A percentile compares a stretch with the other conserved stretches of the same genome.
phyloP scores from a whole-genome alignment of 2,329 filamentous ascomycete species.

The Verticillium klebahnii region DNA sequence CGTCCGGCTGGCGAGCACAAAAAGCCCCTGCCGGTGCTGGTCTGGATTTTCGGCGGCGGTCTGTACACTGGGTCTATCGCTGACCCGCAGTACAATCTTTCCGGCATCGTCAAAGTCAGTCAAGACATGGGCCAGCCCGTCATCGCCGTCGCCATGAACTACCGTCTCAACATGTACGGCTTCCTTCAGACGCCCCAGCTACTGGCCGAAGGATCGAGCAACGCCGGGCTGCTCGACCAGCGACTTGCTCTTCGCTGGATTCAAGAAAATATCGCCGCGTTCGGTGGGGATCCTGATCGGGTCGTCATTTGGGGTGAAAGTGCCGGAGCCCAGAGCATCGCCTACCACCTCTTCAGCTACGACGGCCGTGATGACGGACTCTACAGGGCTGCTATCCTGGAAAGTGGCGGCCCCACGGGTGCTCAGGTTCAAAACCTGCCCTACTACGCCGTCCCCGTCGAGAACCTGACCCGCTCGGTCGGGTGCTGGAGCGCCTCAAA shows the following conservation, averaged over 20 bases:
- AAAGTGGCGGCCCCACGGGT: slow-evolving; percentile 40
- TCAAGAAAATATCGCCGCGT: slow-evolving; percentile 47
- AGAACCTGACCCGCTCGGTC: slow-evolving; percentile 28
- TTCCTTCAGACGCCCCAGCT: slow-evolving; percentile 45
- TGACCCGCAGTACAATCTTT: slow-evolving; percentile 60
- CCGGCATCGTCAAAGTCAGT: slow-evolving; percentile 52
- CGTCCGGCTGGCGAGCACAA: slow-evolving; percentile 28
- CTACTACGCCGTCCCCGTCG: slow-evolving; percentile 27
- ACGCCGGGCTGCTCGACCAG: slow-evolving; percentile 46
- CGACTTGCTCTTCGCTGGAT: slow-evolving; percentile 45
- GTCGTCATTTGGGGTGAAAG: slow-evolving; percentile 46
- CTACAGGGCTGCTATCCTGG: slow-evolving; percentile 48
- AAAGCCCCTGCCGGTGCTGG: slow-evolving; percentile 32
- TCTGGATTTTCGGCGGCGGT: slow-evolving; percentile 58
- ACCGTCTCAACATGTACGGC: slow-evolving; percentile 47
- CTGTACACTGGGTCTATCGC: slow-evolving; percentile 43
- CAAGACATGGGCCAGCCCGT: slow-evolving; percentile 47
- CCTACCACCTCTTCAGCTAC: slow-evolving; percentile 49
- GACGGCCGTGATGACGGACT: slow-evolving; percentile 50
- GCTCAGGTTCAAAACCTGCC: slow-evolving; percentile 23
- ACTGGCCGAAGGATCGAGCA: slow-evolving; percentile 35
- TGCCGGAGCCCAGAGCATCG: slow-evolving; percentile 34
- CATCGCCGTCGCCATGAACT: slow-evolving; percentile 50
- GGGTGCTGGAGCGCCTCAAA: slow-evolving; percentile 28
- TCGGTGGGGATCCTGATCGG: slow-evolving; percentile 41